Evolutionary conservation across 495 filamentous ascomycete species (phyloP), one percentile per base, ranked within the genome.

Genomic region (Aspergillus leporis): DNA sequence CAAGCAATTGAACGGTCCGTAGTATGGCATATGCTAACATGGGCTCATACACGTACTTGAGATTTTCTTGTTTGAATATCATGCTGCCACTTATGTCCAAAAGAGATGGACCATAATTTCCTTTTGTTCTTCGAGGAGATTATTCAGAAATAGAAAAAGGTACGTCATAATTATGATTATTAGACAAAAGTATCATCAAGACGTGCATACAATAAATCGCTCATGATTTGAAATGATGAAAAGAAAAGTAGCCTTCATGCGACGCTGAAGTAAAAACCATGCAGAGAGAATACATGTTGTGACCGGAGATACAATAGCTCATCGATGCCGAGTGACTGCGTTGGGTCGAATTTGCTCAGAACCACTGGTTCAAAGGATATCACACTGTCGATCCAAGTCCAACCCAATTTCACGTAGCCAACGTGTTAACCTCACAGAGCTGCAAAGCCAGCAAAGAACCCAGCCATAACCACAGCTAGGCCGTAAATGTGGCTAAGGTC

Each of bases 381-480:
- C 5, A n/a, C 10, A 14, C 38, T 16, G 14, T 41, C 38, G 10
- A 41, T n/a, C 38, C 10, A n/a, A 41, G 3, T 12, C n/a, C 3
- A 16, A 14, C n/a, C n/a, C 9, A 10, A 36, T 36, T 10, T 10
- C 32, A 10, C 4, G 4, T 36, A 10, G 32, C 32, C 32, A 14
- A 36, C 13, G 32, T 3, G 14, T n/a, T 14, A 23, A 4, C 18
- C 5, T 78, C 65, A 90, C 34, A 89, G 75, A 55, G 83, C 56
- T 25, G 85, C 79, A 65, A 91, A 86, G 0, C 87, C 89, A 41
- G 81, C 86, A 59, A 86, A 79, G 53, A 92, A 66, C 21, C 83
- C 80, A 36, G 75, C 81, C 19, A 86, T 69, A 8, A 90, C 65
- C 7, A 83, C 63, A 21, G 72, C 76, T 10, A 87, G 70, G 19